A percentile compares a stretch with the other conserved stretches of the same genome.
phyloP scores from a whole-genome alignment of 1,139 yeast species.

The Candida sp. region DNA sequence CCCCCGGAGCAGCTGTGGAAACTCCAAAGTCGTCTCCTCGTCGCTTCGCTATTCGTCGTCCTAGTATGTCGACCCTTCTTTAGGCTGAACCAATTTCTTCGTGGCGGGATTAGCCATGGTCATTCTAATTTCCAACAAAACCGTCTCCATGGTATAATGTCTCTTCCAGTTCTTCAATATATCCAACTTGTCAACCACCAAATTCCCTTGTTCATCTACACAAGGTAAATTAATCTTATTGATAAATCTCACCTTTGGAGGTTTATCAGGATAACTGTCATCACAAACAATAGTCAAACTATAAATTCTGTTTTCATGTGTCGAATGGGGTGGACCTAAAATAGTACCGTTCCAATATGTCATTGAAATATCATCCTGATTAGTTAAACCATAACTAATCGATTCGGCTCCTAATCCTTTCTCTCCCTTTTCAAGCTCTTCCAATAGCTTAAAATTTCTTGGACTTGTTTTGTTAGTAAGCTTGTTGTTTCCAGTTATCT shows the following conservation, averaged over 20 bases:
- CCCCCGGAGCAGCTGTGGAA: too few relatives aligned
- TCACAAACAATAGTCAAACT: conserved; percentile 82
- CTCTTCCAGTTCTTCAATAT: conserved; percentile 85
- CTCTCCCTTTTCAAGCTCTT: conserved; percentile 97
- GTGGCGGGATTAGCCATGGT: conserved; percentile 80
- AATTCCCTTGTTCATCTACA: conserved; percentile 71
- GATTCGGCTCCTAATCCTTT: conserved; percentile 97
- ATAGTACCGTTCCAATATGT: conserved; percentile 96
- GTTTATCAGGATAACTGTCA: conserved; percentile 79
- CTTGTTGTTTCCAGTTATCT: too few relatives aligned
- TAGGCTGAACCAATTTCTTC: conserved; percentile 85
- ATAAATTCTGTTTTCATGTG: conserved; percentile 92
- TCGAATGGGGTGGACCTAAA: conserved; percentile 94
- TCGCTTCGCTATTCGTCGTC: too few relatives aligned
- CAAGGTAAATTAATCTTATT: conserved; percentile 90
- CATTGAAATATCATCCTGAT: conserved; percentile 88
- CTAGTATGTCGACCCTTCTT: conserved; percentile 76
- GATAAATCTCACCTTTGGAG: conserved; percentile 77
- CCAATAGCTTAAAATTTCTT: conserved; percentile 87
- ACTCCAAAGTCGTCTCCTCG: too few relatives aligned
- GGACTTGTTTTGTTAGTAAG: conserved; percentile 52
- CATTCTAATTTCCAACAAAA: conserved; percentile 81
- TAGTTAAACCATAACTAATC: conserved; percentile 88
- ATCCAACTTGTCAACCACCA: conserved; percentile 58
- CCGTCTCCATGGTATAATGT: conserved; percentile 85